phyloP scores from a whole-genome alignment of 2,329 filamentous ascomycete species.

The Celoporthe dispersa region DNA sequence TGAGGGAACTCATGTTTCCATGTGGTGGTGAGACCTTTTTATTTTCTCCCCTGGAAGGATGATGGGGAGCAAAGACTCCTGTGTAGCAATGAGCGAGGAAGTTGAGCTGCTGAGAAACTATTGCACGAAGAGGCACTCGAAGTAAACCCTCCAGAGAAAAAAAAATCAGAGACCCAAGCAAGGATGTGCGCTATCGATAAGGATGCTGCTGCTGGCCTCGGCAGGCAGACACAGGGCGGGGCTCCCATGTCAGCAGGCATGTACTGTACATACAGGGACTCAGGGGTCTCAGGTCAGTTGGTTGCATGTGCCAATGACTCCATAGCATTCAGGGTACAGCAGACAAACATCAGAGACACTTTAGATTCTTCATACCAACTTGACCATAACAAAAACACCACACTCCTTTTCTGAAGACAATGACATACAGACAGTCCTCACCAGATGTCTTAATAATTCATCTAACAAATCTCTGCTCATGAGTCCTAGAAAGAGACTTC shows the following conservation, averaged over 20 bases:
- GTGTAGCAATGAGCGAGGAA: background rate
- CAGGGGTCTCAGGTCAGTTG: background rate
- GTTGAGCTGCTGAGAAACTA: background rate
- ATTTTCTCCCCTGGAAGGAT: no score
- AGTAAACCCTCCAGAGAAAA: conserved; percentile 2
- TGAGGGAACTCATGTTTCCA: conserved; percentile 58
- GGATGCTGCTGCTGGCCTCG: background rate
- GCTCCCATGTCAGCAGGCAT: background rate
- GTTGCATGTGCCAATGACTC: conserved; percentile 10
- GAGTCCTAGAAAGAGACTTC: conserved; percentile 48
- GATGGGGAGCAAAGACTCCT: background rate
- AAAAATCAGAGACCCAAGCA: conserved; percentile 21
- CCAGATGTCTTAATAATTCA: background rate
- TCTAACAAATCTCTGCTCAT: conserved; percentile 36
- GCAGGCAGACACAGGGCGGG: conserved; percentile 14
- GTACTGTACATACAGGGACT: background rate
- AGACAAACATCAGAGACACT: background rate
- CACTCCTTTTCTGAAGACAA: background rate
- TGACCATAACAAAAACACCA: conserved; percentile 4
- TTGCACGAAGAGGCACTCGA: background rate
- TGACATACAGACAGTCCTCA: background rate
- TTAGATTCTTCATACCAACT: conserved; percentile 6
- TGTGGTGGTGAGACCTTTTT: conserved; percentile 16
- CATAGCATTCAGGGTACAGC: background rate
- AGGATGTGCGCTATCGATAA: conserved; percentile 32